Evolutionary conservation across 805 yeast genomes (phyloP), one percentile per base, ranked within the genome.

Genomic region (Tetrapisispora nanseiensis): DNA sequence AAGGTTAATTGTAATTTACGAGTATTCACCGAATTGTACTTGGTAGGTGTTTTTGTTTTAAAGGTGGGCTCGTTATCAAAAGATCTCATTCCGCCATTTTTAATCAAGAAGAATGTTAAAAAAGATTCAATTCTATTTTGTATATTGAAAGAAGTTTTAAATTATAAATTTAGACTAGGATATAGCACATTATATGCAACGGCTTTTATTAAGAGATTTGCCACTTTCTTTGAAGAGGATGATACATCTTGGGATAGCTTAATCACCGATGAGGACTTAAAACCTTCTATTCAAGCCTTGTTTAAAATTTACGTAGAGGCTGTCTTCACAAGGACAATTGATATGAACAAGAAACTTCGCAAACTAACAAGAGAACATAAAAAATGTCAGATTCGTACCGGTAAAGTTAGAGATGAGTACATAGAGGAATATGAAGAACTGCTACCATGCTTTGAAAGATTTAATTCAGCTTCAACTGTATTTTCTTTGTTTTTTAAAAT

Each of bases 371-470:
- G 60, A 18, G 67, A 65, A 40, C 75, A 72, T 42, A 68, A 70
- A 35, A 73, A 71, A 42, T 74, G 78, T 2, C 76, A 82, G 41
- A 74, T 83, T 42, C 71, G 82, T 50, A 76, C 82, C 1, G 95
- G 95, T 20, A 75, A 72, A 47, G 53, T 75, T 20, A 42, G 60
- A 13, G 70, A 67, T 37, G 70, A 67, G 26, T 51, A 62, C 36
- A 65, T 65, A 34, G 57, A 55, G 1, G 70, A 67, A 32, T 50
- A 62, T 28, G 65, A 68, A 13, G 49, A 48, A 12, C 38, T 61
- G 9, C 30, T 45, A 1, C 66, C 65, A n/a, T 42, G 67, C 11
- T 69, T 65, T 47, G 76, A 73, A 27, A 68, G 63, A 42, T 71
- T 81, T 47, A 61, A 66, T 20, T 22, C 57, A 1, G 68, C 70